Conservation (phyloP, 1,284 basidiomycete species). For the Anthracocystis walkeri region DNA sequence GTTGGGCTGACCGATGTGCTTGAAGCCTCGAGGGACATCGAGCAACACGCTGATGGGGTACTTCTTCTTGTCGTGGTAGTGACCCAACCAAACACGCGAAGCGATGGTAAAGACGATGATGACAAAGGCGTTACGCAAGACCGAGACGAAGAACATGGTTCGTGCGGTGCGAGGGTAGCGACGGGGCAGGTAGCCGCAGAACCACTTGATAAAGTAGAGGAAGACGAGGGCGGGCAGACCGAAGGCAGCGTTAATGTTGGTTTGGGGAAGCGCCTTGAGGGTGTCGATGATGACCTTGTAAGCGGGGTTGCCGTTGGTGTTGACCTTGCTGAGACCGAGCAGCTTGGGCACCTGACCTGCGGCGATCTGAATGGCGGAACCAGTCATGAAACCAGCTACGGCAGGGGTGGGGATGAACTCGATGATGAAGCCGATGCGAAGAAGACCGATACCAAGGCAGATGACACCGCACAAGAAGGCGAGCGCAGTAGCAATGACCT, state of each 20-base stretch:
- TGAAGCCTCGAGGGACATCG: conserved; percentile 74
- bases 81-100: conserved; percentile 62
- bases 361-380: conserved; percentile 68
- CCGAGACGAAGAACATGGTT: conserved; percentile 71
- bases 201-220: conserved; percentile 81
- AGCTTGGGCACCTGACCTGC: conserved; percentile 68
- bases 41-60: conserved; percentile 88
- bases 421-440: conserved; percentile 92
- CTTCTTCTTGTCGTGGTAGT: conserved; percentile 72
- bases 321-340: conserved; percentile 58
- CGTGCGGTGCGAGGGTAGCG: conserved; percentile 81
- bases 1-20: conserved; percentile 79
- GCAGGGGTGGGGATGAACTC: conserved; percentile 94
- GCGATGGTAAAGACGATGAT: conserved; percentile 74
- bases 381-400: conserved; percentile 83
- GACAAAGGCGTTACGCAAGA: conserved; percentile 67
- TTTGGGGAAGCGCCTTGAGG: conserved; percentile 81
- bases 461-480: conserved; percentile 92
- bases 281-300: conserved; percentile 92
- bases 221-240: conserved; percentile 81
- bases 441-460: conserved; percentile 89
- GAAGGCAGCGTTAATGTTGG: conserved; percentile 87
- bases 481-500: conserved; percentile 85
- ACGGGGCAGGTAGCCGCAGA: conserved; percentile 75
- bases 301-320: conserved; percentile 72